Percentiles rank a stretch among this genome's conserved stretches.
Evolutionary conservation across 306 rosid species (phyloP).

Genomic region (Amphicarpaea edgeworthii): DNA sequence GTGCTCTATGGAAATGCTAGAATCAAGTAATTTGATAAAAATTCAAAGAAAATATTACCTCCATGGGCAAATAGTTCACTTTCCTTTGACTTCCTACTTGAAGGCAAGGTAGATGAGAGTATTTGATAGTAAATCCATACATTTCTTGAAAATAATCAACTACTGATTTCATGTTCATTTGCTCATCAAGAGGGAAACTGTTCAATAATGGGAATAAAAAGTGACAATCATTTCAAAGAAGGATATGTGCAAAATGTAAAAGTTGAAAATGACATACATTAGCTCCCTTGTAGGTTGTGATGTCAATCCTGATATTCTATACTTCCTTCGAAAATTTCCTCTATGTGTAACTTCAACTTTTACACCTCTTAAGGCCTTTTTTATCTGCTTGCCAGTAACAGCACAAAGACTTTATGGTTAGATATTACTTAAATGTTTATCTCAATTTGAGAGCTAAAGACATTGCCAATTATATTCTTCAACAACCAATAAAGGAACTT

Average conservation of each 20-base stretch:
- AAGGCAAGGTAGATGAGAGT: slow-evolving; percentile 56
- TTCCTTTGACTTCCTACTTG: slow-evolving; percentile 57
- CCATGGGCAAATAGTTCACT: slow-evolving; percentile 57
- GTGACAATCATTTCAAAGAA: slow-evolving; percentile 12
- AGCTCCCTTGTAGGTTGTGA: slow-evolving; percentile 67
- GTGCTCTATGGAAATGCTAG: neutral
- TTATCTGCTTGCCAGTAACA: slow-evolving; percentile 50
- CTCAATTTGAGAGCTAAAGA: neutral
- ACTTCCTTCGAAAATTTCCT: slow-evolving; percentile 59
- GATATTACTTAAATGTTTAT: slow-evolving; percentile 14
- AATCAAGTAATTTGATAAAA: slow-evolving; percentile 11
- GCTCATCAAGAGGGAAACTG: slow-evolving; percentile 66
- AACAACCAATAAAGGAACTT: neutral
- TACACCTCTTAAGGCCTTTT: slow-evolving; percentile 64
- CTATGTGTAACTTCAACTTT: slow-evolving; percentile 63
- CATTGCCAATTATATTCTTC: neutral
- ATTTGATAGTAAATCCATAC: slow-evolving; percentile 56
- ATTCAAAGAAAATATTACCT: slow-evolving; percentile 43
- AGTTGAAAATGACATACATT: slow-evolving; percentile 42
- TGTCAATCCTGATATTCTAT: slow-evolving; percentile 60
- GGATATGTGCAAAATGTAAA: neutral
- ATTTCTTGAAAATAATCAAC: slow-evolving; percentile 62
- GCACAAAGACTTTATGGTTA: slow-evolving; percentile 30
- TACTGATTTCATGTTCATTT: slow-evolving; percentile 64
- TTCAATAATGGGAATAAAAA: neutral